A percentile compares a stretch with the other conserved stretches of the same genome.
Evolutionary conservation across 148 eudicot genomes (phyloP).

Genomic region (Beta vulgaris): DNA sequence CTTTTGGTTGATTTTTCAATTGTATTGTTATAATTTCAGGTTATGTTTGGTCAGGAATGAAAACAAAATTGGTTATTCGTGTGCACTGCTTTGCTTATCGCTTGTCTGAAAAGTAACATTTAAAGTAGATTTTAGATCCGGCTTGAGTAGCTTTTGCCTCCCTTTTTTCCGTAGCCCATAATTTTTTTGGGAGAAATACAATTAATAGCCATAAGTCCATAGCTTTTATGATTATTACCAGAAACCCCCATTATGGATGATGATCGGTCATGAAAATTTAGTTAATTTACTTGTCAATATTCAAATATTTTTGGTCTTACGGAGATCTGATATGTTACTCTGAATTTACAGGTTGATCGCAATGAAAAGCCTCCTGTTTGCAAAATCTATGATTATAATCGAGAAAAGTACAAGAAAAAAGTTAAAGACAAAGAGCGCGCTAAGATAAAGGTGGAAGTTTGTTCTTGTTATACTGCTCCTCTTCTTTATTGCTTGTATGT

Average conservation of each 20-base stretch:
- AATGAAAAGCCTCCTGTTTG: slow-evolving; percentile 69
- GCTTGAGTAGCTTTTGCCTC: not conserved
- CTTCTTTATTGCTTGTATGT: not conserved
- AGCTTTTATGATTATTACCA: no score
- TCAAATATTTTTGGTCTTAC: not conserved
- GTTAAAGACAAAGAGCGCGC: slow-evolving; percentile 53
- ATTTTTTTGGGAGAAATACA: not conserved
- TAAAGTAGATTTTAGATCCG: not conserved
- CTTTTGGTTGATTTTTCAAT: not conserved
- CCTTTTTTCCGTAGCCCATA: not conserved
- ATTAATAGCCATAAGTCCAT: not conserved
- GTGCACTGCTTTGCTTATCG: not conserved
- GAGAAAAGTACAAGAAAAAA: slow-evolving; percentile 51
- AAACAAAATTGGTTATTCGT: not conserved
- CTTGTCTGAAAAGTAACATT: no score
- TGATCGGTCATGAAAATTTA: no score
- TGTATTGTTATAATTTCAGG: not conserved
- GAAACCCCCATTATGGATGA: no score
- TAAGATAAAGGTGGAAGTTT: slow-evolving; percentile 58
- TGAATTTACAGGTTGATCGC: slow-evolving; percentile 54
- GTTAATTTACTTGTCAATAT: not conserved
- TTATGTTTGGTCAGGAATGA: not conserved
- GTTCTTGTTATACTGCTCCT: not conserved
- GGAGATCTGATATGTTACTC: not conserved
- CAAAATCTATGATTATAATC: slow-evolving; percentile 64